Base-by-base conservation (phyloP, 495 filamentous ascomycete species). In the Hypomontagnella monticulosa region DNA sequence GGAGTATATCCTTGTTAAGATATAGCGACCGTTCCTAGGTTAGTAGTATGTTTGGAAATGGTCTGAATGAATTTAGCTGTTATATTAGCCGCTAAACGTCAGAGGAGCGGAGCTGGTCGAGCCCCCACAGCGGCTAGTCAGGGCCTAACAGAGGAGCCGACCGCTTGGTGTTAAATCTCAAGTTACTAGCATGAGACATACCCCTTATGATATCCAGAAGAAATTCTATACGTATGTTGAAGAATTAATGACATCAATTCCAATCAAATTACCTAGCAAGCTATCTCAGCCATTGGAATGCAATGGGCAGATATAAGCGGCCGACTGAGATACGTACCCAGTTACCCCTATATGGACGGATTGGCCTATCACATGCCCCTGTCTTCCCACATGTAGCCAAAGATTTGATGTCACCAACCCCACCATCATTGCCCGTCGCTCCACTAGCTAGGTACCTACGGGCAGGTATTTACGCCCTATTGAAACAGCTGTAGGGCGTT, bases 51-150 rank as follows among this genome's bases (percentile, higher is more conserved):
- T 19, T 47, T 19, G 47, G 15, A 32, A 36, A 37, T 23, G 14
- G 49, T 47, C 23, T n/a, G 14, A 34, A 34, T 43, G 12, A 51
- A 36, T 33, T 57, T 32, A 43, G 56, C 48, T 27, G 37, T 55
- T 32, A 48, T 42, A 44, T 38, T 51, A 46, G 38, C 57, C 44
- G 61, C 47, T 56, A 62, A 62, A 62, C 49, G 57, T 58, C 57
- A 59, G 37, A 62, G 60, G 66, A 69, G 69, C 69, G 69, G 69
- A 66, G 40, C 66, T 36, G 56, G 30, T 57, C 14, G 30, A 52
- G 10, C 30, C 51, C 23, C 61, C 61, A 60, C 65, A 68, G 69
- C 60, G 46, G 47, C 44, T 57, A 57, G 46, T 11, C 41, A 23
- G 42, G 32, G 43, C 50, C 11, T 44, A 4, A 46, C 30, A 58